A percentile compares a stretch with the other conserved stretches of the same genome.
These are phyloP conservation scores for Termitomyces sp. DNA, from an alignment of 768 basidiomycete genomes.

Conservation along the genomic window DNA sequence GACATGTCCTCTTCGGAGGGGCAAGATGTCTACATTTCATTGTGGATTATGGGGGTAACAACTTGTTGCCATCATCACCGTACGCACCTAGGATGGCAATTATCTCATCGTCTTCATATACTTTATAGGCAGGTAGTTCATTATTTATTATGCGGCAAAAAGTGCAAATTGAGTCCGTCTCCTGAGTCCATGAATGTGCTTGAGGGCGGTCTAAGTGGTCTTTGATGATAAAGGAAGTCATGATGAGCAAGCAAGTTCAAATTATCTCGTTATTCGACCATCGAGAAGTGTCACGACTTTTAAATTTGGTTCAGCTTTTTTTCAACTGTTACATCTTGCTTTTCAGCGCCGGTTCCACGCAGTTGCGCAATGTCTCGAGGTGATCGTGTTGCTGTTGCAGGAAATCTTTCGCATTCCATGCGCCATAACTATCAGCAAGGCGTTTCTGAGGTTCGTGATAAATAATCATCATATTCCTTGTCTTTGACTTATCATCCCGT, in stretches of 20 bases:
- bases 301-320: neutral
- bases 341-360: neutral
- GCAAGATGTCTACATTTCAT: slow-evolving; percentile 53
- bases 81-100: slow-evolving; percentile 58
- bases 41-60: neutral
- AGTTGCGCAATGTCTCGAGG: slow-evolving; percentile 28
- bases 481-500: neutral
- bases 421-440: slow-evolving; percentile 40
- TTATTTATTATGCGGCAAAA: slow-evolving; percentile 64
- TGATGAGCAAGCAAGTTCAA: slow-evolving; percentile 17
- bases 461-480: neutral
- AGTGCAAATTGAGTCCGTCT: slow-evolving; percentile 38
- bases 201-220: slow-evolving; percentile 45
- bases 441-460: slow-evolving; percentile 47
- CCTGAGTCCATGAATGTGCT: slow-evolving; percentile 44
- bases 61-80: neutral
- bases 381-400: slow-evolving; percentile 23
- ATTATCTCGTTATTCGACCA: neutral
- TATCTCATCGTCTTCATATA: slow-evolving; percentile 61
- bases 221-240: slow-evolving; percentile 75
- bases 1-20: slow-evolving; percentile 61
- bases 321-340: neutral
- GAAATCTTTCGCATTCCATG: slow-evolving; percentile 34
- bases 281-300: neutral
- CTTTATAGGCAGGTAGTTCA: slow-evolving; percentile 39